Conservation (phyloP, 306 rosid species). For the Sindora glabra region DNA sequence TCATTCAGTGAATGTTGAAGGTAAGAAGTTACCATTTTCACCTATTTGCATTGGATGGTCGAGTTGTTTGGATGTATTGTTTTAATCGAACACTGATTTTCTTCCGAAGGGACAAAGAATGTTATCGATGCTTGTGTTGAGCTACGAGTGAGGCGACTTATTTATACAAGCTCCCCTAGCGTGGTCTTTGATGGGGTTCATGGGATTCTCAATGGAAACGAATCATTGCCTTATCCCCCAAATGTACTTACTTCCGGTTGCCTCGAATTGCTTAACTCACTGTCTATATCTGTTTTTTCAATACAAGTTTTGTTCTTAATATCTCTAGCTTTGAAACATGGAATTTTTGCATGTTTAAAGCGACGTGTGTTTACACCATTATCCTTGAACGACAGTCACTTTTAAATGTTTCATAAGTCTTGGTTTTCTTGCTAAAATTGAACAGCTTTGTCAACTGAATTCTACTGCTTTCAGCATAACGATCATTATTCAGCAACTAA, state of each 20-base stretch:
- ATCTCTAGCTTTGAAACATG: no score
- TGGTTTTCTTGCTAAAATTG: constrained; percentile 2
- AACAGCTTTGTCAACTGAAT: constrained; percentile 2
- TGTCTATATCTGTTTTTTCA: no score
- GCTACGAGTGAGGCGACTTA: constrained; percentile 66
- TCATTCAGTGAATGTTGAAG: constrained; percentile 83
- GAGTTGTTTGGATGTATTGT: background rate
- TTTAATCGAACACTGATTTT: background rate
- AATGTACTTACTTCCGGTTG: constrained; percentile 34
- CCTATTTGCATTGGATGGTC: background rate
- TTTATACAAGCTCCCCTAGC: constrained; percentile 88
- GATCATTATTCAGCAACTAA: constrained; percentile 95
- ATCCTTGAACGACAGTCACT: background rate
- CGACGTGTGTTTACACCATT: background rate
- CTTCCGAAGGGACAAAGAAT: constrained; percentile 65
- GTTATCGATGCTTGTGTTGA: constrained; percentile 79
- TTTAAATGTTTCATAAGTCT: background rate
- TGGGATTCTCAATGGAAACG: constrained; percentile 60
- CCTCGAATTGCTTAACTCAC: background rate
- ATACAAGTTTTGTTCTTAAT: background rate
- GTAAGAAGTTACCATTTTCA: constrained; percentile 15
- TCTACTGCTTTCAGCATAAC: constrained; percentile 56
- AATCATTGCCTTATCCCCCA: constrained; percentile 69
- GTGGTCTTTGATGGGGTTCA: constrained; percentile 92
- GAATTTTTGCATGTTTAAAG: no score